A percentile compares a stretch with the other conserved stretches of the same genome.
phyloP scores from a whole-genome alignment of 805 yeast genomes.

The Candida schatavii region DNA sequence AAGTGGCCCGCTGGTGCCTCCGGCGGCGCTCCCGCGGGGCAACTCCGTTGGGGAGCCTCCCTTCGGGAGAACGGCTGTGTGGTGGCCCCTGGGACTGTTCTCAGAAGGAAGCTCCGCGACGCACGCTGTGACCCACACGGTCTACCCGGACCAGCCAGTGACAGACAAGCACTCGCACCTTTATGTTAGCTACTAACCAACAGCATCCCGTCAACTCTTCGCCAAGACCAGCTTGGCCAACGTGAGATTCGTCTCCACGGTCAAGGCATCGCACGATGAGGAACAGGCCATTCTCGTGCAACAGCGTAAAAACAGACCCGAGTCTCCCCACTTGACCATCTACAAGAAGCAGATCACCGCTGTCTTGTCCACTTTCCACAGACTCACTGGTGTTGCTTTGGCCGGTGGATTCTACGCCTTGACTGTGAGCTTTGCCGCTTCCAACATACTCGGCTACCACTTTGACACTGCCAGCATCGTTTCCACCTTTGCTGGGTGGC shows the following conservation, averaged over 20 bases:
- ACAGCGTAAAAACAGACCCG: constrained; percentile 86
- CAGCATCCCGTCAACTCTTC: constrained; percentile 15
- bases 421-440: constrained; percentile 70
- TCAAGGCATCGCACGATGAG: constrained; percentile 53
- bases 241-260: constrained; percentile 30
- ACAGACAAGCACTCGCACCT: too few species aligned
- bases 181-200: not conserved
- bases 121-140: too few species aligned
- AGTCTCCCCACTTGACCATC: constrained; percentile 85
- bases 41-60: too few species aligned
- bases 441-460: constrained; percentile 55
- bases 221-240: constrained; percentile 7
- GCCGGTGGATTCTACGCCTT: constrained; percentile 78
- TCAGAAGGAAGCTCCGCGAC: too few species aligned
- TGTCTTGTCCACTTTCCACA: constrained; percentile 76
- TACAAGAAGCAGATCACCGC: constrained; percentile 90
- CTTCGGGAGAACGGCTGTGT: not conserved
- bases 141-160: too few species aligned
- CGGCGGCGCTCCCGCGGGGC: too few species aligned
- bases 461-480: constrained; percentile 54
- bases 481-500: constrained; percentile 57
- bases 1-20: too few species aligned
- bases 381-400: constrained; percentile 83
- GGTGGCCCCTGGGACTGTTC: not conserved
- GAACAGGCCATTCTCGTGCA: constrained; percentile 69